Conservation (phyloP, 2,329 filamentous ascomycete species). For the Aspergillus texensis region DNA sequence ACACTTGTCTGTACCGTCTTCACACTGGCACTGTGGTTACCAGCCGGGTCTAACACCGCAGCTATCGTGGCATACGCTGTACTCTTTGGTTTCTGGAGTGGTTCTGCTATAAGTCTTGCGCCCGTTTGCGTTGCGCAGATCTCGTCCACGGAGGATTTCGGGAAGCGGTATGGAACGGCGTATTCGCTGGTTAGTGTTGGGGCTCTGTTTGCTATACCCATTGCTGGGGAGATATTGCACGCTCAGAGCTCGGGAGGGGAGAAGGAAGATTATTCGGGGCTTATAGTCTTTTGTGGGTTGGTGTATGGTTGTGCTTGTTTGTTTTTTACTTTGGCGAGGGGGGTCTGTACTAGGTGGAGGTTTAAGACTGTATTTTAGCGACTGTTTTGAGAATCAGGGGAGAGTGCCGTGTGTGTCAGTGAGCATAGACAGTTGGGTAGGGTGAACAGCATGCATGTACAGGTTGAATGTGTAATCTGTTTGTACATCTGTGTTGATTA, state of each 20-base stretch:
- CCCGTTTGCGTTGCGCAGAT: conserved; percentile 37
- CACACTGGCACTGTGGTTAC: conserved; percentile 29
- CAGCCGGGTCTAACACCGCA: conserved; percentile 12
- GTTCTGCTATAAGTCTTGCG: conserved; percentile 31
- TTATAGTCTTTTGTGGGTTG: background rate
- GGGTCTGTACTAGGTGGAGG: background rate
- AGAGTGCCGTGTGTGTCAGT: too few species aligned
- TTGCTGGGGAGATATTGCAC: background rate
- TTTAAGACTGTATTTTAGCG: background rate
- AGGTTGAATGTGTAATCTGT: too few species aligned
- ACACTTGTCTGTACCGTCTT: conserved; percentile 20
- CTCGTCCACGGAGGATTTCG: conserved; percentile 31
- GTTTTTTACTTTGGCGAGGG: background rate
- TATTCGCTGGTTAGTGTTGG: conserved; percentile 26
- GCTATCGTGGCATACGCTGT: conserved; percentile 25
- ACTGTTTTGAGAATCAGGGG: too few species aligned
- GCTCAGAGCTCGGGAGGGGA: background rate
- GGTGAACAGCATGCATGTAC: too few species aligned
- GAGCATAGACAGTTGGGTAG: too few species aligned
- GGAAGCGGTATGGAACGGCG: conserved; percentile 28
- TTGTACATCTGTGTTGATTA: too few species aligned
- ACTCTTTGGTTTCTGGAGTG: conserved; percentile 31
- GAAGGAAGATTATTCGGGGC: background rate
- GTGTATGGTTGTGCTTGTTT: background rate
- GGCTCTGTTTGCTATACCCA: background rate